Evolutionary conservation across 148 eudicot species (phyloP).

Genomic region (Selenicereus undatus): DNA sequence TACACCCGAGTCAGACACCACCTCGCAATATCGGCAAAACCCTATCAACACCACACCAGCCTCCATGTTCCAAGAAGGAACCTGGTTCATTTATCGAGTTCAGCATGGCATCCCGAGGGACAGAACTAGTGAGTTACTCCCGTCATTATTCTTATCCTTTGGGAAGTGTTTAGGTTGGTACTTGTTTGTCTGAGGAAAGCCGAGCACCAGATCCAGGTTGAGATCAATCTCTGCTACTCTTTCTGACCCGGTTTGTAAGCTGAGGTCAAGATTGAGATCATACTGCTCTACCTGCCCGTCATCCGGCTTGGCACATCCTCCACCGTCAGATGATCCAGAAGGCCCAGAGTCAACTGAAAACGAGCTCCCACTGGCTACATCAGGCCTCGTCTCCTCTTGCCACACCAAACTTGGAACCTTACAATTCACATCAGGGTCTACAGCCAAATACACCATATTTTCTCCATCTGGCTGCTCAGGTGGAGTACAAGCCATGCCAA

Average conservation of each 20-base stretch:
- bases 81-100: neutral
- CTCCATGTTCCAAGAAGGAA: neutral
- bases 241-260: constrained; percentile 18
- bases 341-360: constrained; percentile 36
- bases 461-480: neutral
- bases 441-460: neutral
- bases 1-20: neutral
- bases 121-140: neutral
- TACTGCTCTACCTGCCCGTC: constrained; percentile 23
- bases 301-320: constrained; percentile 19
- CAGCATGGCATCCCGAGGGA: constrained; percentile 13
- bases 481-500: constrained; percentile 1
- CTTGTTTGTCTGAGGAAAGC: neutral
- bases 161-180: neutral
- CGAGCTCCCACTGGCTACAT: constrained; percentile 17
- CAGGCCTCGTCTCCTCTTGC: constrained; percentile 8
- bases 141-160: neutral
- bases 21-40: too few relatives aligned
- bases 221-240: constrained; percentile 15
- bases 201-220: constrained; percentile 6
- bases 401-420: neutral
- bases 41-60: too few relatives aligned
- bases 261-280: constrained; percentile 26
- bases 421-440: neutral
- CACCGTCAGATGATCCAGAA: constrained; percentile 25